Percentiles rank a stretch among this genome's conserved stretches.
phyloP scores from a whole-genome alignment of 164 flowering plant species.

The Vitis rupestris region DNA sequence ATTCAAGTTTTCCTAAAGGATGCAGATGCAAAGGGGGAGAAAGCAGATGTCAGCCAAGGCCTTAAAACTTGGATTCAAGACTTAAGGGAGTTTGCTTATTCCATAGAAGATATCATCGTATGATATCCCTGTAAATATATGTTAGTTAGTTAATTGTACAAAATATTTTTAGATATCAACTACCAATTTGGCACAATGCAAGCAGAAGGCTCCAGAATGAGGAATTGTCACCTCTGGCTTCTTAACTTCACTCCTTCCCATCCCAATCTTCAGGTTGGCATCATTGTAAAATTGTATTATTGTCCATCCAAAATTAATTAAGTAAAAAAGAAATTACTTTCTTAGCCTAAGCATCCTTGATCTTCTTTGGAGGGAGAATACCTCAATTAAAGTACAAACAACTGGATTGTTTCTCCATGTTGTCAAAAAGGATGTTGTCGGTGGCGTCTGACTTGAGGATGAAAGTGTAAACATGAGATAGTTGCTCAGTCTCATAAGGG shows the following conservation, averaged over 20 bases:
- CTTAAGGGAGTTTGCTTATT: too few species aligned
- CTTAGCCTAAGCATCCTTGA: too few species aligned
- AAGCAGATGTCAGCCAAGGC: too few species aligned
- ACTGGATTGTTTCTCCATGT: constrained; percentile 81
- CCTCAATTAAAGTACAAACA: constrained; percentile 83
- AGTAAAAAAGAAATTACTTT: neutral
- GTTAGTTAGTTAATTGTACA: too few species aligned
- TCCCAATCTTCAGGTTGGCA: constrained; percentile 97
- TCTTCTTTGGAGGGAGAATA: constrained; percentile 13
- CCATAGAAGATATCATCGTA: constrained; percentile 69
- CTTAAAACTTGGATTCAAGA: too few species aligned
- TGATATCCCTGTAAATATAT: constrained; percentile 64
- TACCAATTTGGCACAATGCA: too few species aligned
- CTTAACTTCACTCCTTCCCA: constrained; percentile 80
- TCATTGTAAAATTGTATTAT: neutral
- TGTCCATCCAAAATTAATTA: neutral
- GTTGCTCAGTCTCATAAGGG: constrained; percentile 94
- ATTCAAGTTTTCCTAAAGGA: too few species aligned
- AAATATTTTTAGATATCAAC: too few species aligned
- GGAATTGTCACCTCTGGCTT: constrained; percentile 67
- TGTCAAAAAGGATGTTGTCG: constrained; percentile 85
- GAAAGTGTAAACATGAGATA: constrained; percentile 75
- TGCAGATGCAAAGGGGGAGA: too few species aligned
- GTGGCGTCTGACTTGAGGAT: constrained; percentile 89
- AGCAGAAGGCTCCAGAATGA: neutral